Conservation (phyloP, 1,284 basidiomycete species). For the Tilletia indica region DNA sequence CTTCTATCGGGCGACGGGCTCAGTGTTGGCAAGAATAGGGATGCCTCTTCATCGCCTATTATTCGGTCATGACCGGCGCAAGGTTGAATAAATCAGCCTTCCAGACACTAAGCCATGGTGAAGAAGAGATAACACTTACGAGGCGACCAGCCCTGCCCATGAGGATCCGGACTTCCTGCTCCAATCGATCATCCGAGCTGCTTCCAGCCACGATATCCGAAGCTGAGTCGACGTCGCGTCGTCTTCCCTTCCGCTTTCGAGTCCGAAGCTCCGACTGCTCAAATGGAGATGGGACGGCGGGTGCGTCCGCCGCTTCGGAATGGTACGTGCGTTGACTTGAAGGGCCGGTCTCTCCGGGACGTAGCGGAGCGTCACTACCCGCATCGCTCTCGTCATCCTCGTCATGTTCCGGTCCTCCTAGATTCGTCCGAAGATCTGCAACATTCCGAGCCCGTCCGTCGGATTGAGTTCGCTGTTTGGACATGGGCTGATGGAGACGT, state of each 20-base stretch:
- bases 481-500: background rate
- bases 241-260: conserved; percentile 4
- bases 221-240: background rate
- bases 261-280: background rate
- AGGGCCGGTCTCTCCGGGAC: background rate
- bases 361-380: conserved; percentile 2
- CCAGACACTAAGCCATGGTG: background rate
- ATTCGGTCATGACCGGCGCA: too few relatives aligned
- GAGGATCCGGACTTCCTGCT: background rate
- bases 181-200: background rate
- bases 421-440: background rate
- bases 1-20: background rate
- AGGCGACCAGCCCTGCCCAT: conserved; percentile 16
- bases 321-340: background rate
- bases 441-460: background rate
- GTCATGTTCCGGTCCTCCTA: background rate
- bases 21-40: conserved; percentile 1
- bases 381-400: conserved; percentile 9
- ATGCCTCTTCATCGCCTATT: conserved; percentile 12
- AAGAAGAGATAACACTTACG: background rate
- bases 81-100: background rate
- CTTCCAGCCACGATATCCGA: background rate
- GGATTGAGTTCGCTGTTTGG: background rate
- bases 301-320: background rate
- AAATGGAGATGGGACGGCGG: background rate